These are phyloP conservation scores for Pseudocercospora crystallina DNA, from an alignment of 2,329 filamentous ascomycete species.

Conservation along the genomic window DNA sequence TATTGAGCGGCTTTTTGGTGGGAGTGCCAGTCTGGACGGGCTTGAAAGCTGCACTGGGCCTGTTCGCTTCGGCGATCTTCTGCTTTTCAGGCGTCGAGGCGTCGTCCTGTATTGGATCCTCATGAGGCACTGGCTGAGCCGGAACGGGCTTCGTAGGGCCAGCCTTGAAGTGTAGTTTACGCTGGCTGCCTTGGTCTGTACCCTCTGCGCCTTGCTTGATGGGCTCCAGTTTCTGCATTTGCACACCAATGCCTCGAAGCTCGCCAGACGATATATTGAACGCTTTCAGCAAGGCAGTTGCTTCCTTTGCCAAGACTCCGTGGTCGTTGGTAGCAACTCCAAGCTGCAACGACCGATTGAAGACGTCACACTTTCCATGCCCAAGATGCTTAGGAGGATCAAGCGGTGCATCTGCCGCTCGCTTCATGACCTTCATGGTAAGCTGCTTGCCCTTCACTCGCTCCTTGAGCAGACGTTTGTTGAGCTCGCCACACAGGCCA, in stretches of 20 bases:
- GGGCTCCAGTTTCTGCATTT: conserved; percentile 88
- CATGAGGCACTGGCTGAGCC: conserved; percentile 11
- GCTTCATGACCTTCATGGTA: conserved; percentile 92
- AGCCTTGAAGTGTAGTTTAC: conserved; percentile 69
- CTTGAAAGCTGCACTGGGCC: conserved; percentile 39
- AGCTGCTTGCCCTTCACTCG: conserved; percentile 83
- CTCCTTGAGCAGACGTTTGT: conserved; percentile 76
- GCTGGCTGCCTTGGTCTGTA: conserved; percentile 70
- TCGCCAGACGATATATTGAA: conserved; percentile 87
- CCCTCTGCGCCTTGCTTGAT: conserved; percentile 61
- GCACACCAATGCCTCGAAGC: conserved; percentile 85
- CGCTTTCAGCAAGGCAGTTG: conserved; percentile 76
- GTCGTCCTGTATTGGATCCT: conserved; percentile 50
- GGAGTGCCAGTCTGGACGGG: conserved; percentile 39
- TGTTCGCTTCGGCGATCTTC: conserved; percentile 26
- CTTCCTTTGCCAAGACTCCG: conserved; percentile 73
- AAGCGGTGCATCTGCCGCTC: conserved; percentile 79
- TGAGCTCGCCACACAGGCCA: conserved; percentile 81
- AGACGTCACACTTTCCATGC: conserved; percentile 91
- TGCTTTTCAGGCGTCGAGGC: conserved; percentile 39
- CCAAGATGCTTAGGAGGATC: conserved; percentile 92
- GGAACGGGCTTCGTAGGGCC: conserved; percentile 43
- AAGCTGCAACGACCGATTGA: conserved; percentile 82
- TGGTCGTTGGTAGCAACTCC: conserved; percentile 80
- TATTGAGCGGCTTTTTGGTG: conserved; percentile 70